phyloP scores from a whole-genome alignment of 768 basidiomycete genomes.

The Trametes sanguinea region DNA sequence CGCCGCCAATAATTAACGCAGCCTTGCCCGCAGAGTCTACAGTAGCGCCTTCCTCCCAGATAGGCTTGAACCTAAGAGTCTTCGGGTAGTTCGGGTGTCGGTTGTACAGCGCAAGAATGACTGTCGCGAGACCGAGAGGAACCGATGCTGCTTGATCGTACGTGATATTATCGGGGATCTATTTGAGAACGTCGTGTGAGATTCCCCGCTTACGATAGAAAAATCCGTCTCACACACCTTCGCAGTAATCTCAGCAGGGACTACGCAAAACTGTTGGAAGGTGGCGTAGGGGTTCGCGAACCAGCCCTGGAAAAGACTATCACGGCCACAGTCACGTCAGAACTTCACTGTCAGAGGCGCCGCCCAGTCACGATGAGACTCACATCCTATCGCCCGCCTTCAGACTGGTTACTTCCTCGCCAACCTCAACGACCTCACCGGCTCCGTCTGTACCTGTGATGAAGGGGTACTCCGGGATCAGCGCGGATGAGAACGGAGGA shows the following conservation, averaged over 20 bases:
- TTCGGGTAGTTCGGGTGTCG: slow-evolving; percentile 6
- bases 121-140: slow-evolving; percentile 34
- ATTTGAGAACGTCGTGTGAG: too few species aligned
- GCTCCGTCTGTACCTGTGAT: slow-evolving; percentile 42
- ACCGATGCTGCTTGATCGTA: slow-evolving; percentile 36
- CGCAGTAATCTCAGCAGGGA: slow-evolving; percentile 29
- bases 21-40: slow-evolving; percentile 14
- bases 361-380: slow-evolving; percentile 1
- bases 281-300: slow-evolving; percentile 1
- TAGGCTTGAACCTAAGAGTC: slow-evolving; percentile 11
- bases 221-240: slow-evolving; percentile 14
- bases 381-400: slow-evolving; percentile 42
- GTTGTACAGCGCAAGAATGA: slow-evolving; percentile 33
- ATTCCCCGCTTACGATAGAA: slow-evolving; percentile 1
- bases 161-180: slow-evolving; percentile 33
- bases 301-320: slow-evolving; percentile 15
- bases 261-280: slow-evolving; percentile 32
- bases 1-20: slow-evolving; percentile 34
- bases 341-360: too few species aligned
- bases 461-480: slow-evolving; percentile 40
- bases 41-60: slow-evolving; percentile 18
- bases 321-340: not conserved
- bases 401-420: slow-evolving; percentile 39
- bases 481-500: slow-evolving; percentile 27
- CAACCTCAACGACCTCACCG: slow-evolving; percentile 42